Evolutionary conservation across 495 filamentous ascomycete genomes (phyloP), one percentile per base, ranked within the genome.

Genomic region (Neurospora sp.): DNA sequence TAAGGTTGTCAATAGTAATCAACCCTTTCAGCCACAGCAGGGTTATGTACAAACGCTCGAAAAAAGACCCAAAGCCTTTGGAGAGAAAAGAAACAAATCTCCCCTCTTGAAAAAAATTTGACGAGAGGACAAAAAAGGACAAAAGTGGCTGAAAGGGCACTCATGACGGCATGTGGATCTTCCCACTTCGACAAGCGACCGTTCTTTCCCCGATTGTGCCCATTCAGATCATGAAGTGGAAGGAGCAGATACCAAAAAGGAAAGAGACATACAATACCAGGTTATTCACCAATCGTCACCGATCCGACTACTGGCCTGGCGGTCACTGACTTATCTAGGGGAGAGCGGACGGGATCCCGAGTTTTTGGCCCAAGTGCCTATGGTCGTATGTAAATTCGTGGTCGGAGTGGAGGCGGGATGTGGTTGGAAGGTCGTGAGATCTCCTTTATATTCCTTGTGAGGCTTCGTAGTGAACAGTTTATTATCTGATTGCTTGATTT

Each of bases 331-430:
- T 83, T 82, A 76, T 82, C 81, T 81, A 84, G 79, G 84, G 82
- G 82, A 83, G 84, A 86, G 82, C 84, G 82, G 83, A 86, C 84
- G 84, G 84, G 83, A 84, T 83, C 80, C 82, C 84, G 83, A 82
- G 74, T 80, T 80, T 75, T 84, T 11, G 7, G 8, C 44, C n/a
- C 8, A 20, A 46, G 44, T 46, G 44, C 44, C 44, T 46, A 20
- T 20, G n/a, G 44, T 46, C 3, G 41, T n/a, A 44, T 44, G 16
- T n/a, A 44, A 41, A 41, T 16, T 42, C 0, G 4, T 42, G 40
- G 14, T 35, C 5, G 4, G 40, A 40, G 40, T 42, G 6, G 7
- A 1, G 37, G 0, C 37, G 37, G 37, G 4, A 23, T 49, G 46
- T 49, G 46, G n/a, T 49, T 23, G 9, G 7, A 49, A 0, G 4